These are phyloP conservation scores for Saccharomyces pastorianus DNA, from an alignment of 1,139 yeast genomes.

Conservation along the genomic window DNA sequence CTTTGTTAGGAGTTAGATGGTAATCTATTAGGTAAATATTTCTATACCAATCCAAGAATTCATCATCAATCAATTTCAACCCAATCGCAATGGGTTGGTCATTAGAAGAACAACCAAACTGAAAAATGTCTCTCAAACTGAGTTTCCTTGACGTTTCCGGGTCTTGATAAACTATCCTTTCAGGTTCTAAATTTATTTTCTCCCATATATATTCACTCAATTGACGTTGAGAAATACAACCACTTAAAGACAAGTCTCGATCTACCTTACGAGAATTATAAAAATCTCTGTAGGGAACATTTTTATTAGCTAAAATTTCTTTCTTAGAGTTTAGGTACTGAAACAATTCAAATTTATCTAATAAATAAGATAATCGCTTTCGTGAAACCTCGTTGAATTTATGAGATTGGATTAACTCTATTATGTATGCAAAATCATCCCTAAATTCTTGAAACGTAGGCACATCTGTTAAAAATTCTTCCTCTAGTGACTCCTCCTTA, in stretches of 20 bases:
- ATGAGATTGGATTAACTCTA: slow-evolving; percentile 13
- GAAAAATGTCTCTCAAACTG: slow-evolving; percentile 20
- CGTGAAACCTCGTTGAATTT: slow-evolving; percentile 17
- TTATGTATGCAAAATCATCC: slow-evolving; percentile 15
- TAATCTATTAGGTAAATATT: slow-evolving; percentile 18
- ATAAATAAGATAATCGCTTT: slow-evolving; percentile 22
- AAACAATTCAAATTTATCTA: slow-evolving; percentile 26
- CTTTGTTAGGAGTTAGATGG: slow-evolving; percentile 16
- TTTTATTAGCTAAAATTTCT: slow-evolving; percentile 36
- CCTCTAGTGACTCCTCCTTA: background rate
- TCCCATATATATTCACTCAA: slow-evolving; percentile 86
- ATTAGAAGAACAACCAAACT: slow-evolving; percentile 9
- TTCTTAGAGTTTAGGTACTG: slow-evolving; percentile 25
- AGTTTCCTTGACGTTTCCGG: slow-evolving; percentile 10
- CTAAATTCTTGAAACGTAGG: slow-evolving; percentile 22
- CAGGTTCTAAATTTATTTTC: slow-evolving; percentile 44
- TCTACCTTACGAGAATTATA: slow-evolving; percentile 96
- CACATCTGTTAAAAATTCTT: slow-evolving; percentile 3
- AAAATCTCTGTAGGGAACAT: slow-evolving; percentile 88
- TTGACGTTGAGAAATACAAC: slow-evolving; percentile 96
- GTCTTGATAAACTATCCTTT: slow-evolving; percentile 19
- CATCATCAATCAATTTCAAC: slow-evolving; percentile 26
- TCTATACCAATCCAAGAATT: slow-evolving; percentile 28
- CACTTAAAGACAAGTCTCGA: slow-evolving; percentile 93
- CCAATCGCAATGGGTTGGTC: slow-evolving; percentile 20